phyloP scores from a whole-genome alignment of 345 rosid genomes.

The Eucalyptus urophylla region DNA sequence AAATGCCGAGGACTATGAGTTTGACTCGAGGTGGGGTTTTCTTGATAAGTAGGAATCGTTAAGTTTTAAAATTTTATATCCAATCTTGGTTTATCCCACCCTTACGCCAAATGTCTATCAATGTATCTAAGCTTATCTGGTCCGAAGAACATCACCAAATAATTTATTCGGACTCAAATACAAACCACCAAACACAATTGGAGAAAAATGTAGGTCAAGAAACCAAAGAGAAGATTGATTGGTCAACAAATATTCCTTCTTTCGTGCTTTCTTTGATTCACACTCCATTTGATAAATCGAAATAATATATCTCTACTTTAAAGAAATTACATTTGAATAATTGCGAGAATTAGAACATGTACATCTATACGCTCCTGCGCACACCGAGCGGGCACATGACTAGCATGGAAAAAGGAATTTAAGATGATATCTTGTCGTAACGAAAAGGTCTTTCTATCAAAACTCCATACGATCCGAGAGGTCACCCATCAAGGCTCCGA shows the following conservation, averaged over 20 bases:
- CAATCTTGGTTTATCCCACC: fast-evolving
- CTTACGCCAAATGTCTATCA: background rate
- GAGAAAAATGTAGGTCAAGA: background rate
- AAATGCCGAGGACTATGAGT: background rate
- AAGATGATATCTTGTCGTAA: background rate
- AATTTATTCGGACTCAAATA: too few relatives aligned
- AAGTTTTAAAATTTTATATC: too few relatives aligned
- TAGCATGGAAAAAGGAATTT: background rate
- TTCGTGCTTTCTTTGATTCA: background rate
- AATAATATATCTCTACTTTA: background rate
- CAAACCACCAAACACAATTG: background rate
- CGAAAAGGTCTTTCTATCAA: background rate
- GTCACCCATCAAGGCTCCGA: background rate
- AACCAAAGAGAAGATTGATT: background rate
- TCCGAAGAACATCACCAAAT: too few relatives aligned
- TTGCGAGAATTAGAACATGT: background rate
- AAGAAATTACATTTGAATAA: background rate
- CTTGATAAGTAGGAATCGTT: background rate
- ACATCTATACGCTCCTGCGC: background rate
- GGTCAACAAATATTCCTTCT: background rate
- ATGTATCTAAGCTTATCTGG: fast-evolving
- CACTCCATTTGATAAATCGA: background rate
- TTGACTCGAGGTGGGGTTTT: background rate
- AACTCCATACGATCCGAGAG: background rate
- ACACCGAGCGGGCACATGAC: background rate